A percentile compares a stretch with the other conserved stretches of the same genome.
phyloP scores from a whole-genome alignment of 768 basidiomycete genomes.

The Agaricus blazei region DNA sequence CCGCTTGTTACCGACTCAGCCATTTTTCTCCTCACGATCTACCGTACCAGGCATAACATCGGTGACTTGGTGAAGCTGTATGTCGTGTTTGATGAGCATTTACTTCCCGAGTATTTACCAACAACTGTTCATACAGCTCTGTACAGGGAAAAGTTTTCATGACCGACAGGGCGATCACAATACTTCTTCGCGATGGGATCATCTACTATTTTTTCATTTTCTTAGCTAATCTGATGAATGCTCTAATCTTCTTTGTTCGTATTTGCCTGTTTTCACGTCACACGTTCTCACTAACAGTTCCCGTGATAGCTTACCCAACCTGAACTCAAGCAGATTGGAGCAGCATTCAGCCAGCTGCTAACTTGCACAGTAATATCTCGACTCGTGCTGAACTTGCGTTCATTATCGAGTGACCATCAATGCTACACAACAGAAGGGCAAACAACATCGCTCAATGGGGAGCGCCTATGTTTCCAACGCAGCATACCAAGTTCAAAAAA shows the following conservation, averaged over 20 bases:
- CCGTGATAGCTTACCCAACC: constrained; percentile 14
- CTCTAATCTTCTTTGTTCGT: constrained; percentile 22
- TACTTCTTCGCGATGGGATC: constrained; percentile 22
- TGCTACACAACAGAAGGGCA: not conserved
- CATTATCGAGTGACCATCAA: not conserved
- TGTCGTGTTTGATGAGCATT: not conserved
- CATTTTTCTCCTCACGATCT: constrained; percentile 16
- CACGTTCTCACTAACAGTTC: not conserved
- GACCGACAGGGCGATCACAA: constrained; percentile 16
- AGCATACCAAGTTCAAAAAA: no score
- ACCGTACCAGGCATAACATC: constrained; percentile 13
- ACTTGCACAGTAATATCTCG: constrained; percentile 24
- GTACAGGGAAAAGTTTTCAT: not conserved
- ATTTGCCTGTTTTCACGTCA: not conserved
- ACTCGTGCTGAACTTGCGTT: constrained; percentile 25
- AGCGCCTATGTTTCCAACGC: no score
- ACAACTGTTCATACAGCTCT: not conserved
- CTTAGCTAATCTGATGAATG: constrained; percentile 21
- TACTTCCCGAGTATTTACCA: no score
- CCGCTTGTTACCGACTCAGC: constrained; percentile 18
- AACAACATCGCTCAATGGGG: no score
- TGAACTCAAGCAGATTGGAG: constrained; percentile 25
- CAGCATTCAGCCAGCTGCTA: constrained; percentile 25
- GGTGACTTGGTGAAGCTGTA: not conserved
- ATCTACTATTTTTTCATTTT: constrained; percentile 24